Evolutionary conservation across 2,329 filamentous ascomycete genomes (phyloP).

Genomic region (Aspergillus sp.): DNA sequence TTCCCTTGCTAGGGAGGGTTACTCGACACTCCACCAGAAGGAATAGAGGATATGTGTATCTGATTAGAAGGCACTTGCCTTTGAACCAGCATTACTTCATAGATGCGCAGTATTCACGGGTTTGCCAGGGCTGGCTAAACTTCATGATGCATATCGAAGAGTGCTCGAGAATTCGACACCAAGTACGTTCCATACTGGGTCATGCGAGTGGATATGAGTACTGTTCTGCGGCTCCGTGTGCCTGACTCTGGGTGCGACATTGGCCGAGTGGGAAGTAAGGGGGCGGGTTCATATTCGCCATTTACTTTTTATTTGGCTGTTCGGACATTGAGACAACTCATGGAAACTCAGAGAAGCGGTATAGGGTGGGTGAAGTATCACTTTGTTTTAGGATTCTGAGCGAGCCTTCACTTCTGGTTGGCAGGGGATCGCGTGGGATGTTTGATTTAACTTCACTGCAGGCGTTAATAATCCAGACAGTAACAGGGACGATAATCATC

Average conservation of each 20-base stretch:
- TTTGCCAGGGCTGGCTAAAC: not conserved
- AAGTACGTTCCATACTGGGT: not conserved
- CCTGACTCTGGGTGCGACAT: not conserved
- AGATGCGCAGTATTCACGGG: not conserved
- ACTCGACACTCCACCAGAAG: not conserved
- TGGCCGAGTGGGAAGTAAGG: not conserved
- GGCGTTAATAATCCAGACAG: too few relatives aligned
- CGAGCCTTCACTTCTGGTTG: too few relatives aligned
- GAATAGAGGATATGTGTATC: not conserved
- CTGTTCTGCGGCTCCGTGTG: not conserved
- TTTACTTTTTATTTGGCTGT: not conserved
- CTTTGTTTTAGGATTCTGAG: too few relatives aligned
- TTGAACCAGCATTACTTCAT: not conserved
- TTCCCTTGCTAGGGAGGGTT: not conserved
- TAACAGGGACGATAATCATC: too few relatives aligned
- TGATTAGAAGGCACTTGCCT: not conserved
- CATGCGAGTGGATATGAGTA: too few relatives aligned
- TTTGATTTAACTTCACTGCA: too few relatives aligned
- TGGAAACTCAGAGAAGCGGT: too few relatives aligned
- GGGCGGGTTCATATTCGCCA: not conserved
- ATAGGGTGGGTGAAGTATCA: too few relatives aligned
- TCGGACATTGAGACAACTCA: not conserved
- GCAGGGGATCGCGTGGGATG: too few relatives aligned
- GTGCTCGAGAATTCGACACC: not conserved
- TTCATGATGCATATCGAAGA: not conserved